Percentiles rank a stretch among this genome's conserved stretches.
Conservation (phyloP, 768 basidiomycete genomes). For the Psilocybe tampanensis region DNA sequence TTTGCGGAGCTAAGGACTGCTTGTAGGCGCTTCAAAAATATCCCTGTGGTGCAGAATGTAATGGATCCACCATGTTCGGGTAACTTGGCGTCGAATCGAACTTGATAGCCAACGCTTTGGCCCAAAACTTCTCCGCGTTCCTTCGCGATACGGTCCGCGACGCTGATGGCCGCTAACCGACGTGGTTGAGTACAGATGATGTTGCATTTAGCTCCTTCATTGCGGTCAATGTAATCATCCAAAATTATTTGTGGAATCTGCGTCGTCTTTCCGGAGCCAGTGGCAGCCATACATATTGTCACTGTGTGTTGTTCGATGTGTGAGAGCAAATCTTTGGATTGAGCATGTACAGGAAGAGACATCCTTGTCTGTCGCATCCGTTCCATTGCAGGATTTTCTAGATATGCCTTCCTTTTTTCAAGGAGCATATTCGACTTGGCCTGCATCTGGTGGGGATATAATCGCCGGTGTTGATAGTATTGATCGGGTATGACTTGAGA, state of each 20-base stretch:
- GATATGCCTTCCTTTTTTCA: slow-evolving; percentile 58
- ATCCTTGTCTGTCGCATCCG: slow-evolving; percentile 69
- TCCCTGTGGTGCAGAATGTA: slow-evolving; percentile 92
- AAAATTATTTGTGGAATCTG: slow-evolving; percentile 93
- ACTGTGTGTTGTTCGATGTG: slow-evolving; percentile 81
- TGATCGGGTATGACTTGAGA: not conserved
- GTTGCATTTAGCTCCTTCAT: slow-evolving; percentile 85
- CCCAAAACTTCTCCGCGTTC: slow-evolving; percentile 82
- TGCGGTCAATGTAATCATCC: slow-evolving; percentile 76
- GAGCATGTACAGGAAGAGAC: slow-evolving; percentile 74
- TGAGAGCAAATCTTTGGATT: slow-evolving; percentile 63
- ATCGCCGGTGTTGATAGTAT: not conserved
- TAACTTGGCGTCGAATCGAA: slow-evolving; percentile 83
- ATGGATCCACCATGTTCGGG: slow-evolving; percentile 84
- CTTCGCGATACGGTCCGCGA: slow-evolving; percentile 88
- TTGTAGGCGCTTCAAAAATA: slow-evolving; percentile 88
- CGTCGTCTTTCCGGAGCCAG: slow-evolving; percentile 93
- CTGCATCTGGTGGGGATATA: not conserved
- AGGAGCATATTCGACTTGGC: slow-evolving; percentile 62
- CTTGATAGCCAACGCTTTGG: slow-evolving; percentile 82
- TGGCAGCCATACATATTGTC: slow-evolving; percentile 86
- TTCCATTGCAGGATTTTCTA: slow-evolving; percentile 58
- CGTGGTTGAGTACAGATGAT: slow-evolving; percentile 93
- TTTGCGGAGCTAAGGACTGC: slow-evolving; percentile 56
- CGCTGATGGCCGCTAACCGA: slow-evolving; percentile 87